Evolutionary conservation across 208 protist genomes (phyloP), one percentile per base, ranked within the genome.

Genomic region (Leishmania amazonensis): DNA sequence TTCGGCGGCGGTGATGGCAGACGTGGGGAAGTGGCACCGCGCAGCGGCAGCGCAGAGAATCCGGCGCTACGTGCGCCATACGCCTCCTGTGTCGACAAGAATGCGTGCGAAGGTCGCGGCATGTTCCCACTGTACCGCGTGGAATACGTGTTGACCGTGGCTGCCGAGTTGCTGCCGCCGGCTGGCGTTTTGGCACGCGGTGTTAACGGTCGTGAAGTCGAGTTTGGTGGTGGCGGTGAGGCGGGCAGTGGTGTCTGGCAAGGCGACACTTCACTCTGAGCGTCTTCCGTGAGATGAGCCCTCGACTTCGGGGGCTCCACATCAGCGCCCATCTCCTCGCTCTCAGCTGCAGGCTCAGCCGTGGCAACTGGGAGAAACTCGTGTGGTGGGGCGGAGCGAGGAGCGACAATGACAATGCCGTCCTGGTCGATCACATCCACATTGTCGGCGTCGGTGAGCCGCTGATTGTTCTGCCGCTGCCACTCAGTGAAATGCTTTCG

Each of bases 361-460:
- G 11, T 72, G 54, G 82, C 4, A 19, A 40, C 19, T 51, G 54
- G 7, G 58, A 15, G 53, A 54, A 13, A 75, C 31, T 54, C 38
- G 28, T 54, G 79, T 38, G 72, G 73, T 21, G 84, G 80, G 19
- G 53, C 47, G 6, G 81, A 54, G 13, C 84, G 83, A 45, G 83
- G 90, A 0, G 89, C 84, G 28, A 95, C 83, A 58, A 94, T 90
- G 11, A 90, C 65, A 9, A 94, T 88, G 24, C 87, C 89, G 57
- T 83, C 84, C 15, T 87, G 71, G 57, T 88, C 87, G 45, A 79
- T 89, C 57, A 91, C 85, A n/a, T 87, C 62, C 51, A 84, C 78
- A 54, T 91, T 92, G 47, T 79, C 83, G 11, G 84, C 85, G 24
- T 65, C 83, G 45, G 86, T 88, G 71, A 86, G 81, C 24, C 80